Evolutionary conservation across 306 rosid species (phyloP), one percentile per base, ranked within the genome.

Genomic region (Ormosia emarginata): DNA sequence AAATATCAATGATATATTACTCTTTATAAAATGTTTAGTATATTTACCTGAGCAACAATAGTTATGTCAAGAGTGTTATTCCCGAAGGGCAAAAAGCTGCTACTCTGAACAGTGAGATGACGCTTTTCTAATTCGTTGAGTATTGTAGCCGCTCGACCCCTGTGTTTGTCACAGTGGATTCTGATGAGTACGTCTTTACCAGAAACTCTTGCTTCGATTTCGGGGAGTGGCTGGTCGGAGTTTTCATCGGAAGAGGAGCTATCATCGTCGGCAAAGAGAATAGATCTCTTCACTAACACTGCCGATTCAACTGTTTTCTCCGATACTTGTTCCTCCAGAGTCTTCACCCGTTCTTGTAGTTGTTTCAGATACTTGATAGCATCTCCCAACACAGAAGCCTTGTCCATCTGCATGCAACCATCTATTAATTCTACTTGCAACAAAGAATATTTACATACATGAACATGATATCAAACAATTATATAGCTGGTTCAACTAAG

Each of bases 311-410:
- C 82, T 2, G 83, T 90, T 71, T 82, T 88, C 88, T 86, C 83
- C 0, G 83, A 83, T 0, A 72, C 81, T 64, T 87, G 84, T 82
- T 95, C 90, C 83, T 95, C 99, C 4, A 93, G 88, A 13, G 15
- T 63, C 36, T 76, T 82, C 52, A 87, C 86, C 3, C 84, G 84
- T 79, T 89, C 97, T 52, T 90, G 88, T 34, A 95, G 90, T 34
- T 88, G 82, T 13, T 92, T 89, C 77, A 95, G 53, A 50, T 92
- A 84, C 36, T 79, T 87, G 57, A 91, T 85, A 7, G 98, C 95
- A 78, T 89, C 98, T 81, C 89, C 98, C 68, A 93, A 85, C 1
- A 95, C 94, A 1, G 99, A 87, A 53, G 98, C 97, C 89, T 95
- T 95, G 85, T 93, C 99, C 91, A 83, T 90, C 99, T 95, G 88